Evolutionary conservation across 2,329 filamentous ascomycete species (phyloP), one percentile per base, ranked within the genome.

Genomic region (Ophiostoma piceae): DNA sequence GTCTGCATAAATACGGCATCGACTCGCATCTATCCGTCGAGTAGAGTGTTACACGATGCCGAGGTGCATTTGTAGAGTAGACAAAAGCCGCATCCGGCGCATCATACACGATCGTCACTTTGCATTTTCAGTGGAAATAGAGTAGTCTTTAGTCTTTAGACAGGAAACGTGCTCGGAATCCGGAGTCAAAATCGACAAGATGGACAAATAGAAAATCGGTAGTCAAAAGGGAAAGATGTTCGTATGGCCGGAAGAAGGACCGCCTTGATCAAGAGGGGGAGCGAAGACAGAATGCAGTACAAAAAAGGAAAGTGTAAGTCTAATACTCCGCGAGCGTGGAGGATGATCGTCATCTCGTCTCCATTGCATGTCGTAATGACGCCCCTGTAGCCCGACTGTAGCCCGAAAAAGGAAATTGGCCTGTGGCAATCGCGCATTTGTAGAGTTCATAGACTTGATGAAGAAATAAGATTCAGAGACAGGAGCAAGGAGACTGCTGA

Each of bases 261-360:
- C 43, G 43, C 16, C 16, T 47, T 16, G 19, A 47, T n/a, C 43
- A 47, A 47, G 43, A 41, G 51, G 51, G 16, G 9, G 43, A 47
- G 35, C 35, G 35, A 35, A 35, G 4, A 47, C 16, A 47, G 16
- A 47, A 11, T 8, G 26, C 3, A 26, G 22, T 57, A 57, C 51
- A 57, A 12, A 57, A 57, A 26, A 26, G 51, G 51, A 57, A 57
- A 57, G 51, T 57, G 51, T 22, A n/a, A 57, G 51, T 16, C 19
- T 47, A 47, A n/a, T 47, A 47, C 43, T 47, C 43, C 43, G 43
- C 7, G 26, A 57, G 51, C 51, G 26, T 57, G 51, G 51, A 26
- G n/a, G 57, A 62, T 29, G 57, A 62, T 62, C 57, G 26, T 62
- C 57, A 62, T 62, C 57, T 62, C 57, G 22, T 62, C 57, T 62